These are phyloP conservation scores for Monosporascus sp. DNA, from an alignment of 2,329 filamentous ascomycete species.

Conservation along the genomic window DNA sequence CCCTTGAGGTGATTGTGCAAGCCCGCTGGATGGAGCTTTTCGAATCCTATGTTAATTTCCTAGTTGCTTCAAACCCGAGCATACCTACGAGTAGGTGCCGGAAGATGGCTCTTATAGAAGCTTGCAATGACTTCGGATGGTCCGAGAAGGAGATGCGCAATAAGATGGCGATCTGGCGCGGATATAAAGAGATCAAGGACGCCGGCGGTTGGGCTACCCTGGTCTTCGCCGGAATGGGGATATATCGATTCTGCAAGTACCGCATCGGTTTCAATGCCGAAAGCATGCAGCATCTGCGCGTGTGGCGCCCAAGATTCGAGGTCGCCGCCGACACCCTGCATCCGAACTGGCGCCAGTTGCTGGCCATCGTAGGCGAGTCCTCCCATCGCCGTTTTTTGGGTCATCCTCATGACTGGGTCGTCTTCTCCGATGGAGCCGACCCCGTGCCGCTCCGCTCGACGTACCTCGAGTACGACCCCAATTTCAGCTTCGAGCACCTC, in stretches of 20 bases:
- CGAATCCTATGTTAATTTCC: slow-evolving; percentile 36
- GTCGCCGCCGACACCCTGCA: slow-evolving; percentile 48
- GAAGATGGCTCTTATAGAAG: slow-evolving; percentile 46
- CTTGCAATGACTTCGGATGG: slow-evolving; percentile 49
- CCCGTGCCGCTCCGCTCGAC: slow-evolving; percentile 39
- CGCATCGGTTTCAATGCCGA: slow-evolving; percentile 46
- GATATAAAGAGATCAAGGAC: slow-evolving; percentile 54
- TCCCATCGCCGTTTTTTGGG: slow-evolving; percentile 36
- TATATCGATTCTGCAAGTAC: slow-evolving; percentile 57
- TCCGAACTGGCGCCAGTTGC: slow-evolving; percentile 46
- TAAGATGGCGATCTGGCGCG: slow-evolving; percentile 44
- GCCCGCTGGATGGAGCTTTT: slow-evolving; percentile 52
- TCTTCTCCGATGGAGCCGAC: slow-evolving; percentile 33
- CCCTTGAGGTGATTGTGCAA: slow-evolving; percentile 53
- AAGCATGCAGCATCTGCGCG: slow-evolving; percentile 40
- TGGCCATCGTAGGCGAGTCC: slow-evolving; percentile 39
- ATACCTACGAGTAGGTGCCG: slow-evolving; percentile 41
- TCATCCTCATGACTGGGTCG: slow-evolving; percentile 48
- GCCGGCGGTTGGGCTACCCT: slow-evolving; percentile 50
- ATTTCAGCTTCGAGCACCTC: slow-evolving; percentile 42
- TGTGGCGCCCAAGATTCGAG: slow-evolving; percentile 41
- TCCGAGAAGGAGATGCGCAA: slow-evolving; percentile 53
- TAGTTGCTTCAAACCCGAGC: slow-evolving; percentile 38
- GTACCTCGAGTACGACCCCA: slow-evolving; percentile 39
- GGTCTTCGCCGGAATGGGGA: slow-evolving; percentile 51